phyloP scores from a whole-genome alignment of 768 basidiomycete species.

The Termitomyces sp. region DNA sequence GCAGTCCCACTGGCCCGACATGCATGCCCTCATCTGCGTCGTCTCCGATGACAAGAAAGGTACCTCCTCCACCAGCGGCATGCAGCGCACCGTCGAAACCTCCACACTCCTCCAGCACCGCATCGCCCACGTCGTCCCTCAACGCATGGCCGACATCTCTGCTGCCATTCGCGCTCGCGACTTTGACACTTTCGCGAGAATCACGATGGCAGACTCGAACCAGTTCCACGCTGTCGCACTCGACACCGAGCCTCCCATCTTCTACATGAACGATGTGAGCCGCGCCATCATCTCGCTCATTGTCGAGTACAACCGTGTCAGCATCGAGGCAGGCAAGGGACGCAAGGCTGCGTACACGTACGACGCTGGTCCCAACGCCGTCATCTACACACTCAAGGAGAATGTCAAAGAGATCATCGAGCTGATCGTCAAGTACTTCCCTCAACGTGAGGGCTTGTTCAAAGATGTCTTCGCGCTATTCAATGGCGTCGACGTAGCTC shows the following conservation, averaged over 20 bases:
- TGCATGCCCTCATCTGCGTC: conserved; percentile 97
- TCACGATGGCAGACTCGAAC: conserved; percentile 98
- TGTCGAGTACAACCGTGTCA: conserved; percentile 88
- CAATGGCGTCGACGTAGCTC: conserved; percentile 30
- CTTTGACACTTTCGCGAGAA: conserved; percentile 83
- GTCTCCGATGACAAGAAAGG: conserved; percentile 96
- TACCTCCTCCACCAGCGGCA: conserved; percentile 90
- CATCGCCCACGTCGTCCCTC: conserved; percentile 81
- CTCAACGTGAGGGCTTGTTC: conserved; percentile 66
- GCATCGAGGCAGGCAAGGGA: conserved; percentile 48
- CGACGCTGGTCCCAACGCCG: conserved; percentile 98
- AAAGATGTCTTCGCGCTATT: conserved; percentile 74
- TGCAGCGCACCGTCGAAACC: conserved; percentile 97
- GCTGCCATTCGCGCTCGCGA: conserved; percentile 74
- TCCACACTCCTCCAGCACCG: conserved; percentile 85
- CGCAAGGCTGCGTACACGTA: conserved; percentile 96
- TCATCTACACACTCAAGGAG: conserved; percentile 83
- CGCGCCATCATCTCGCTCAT: conserved; percentile 89
- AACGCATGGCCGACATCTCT: conserved; percentile 80
- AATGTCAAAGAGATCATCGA: conserved; percentile 77
- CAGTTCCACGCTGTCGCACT: conserved; percentile 98
- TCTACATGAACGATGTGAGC: conserved; percentile 98
- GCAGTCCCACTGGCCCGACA: conserved; percentile 86
- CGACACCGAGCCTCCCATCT: conserved; percentile 96
- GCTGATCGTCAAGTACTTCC: conserved; percentile 83